These are phyloP conservation scores for Agaricus subrufescens DNA, from an alignment of 768 basidiomycete genomes.

Conservation along the genomic window DNA sequence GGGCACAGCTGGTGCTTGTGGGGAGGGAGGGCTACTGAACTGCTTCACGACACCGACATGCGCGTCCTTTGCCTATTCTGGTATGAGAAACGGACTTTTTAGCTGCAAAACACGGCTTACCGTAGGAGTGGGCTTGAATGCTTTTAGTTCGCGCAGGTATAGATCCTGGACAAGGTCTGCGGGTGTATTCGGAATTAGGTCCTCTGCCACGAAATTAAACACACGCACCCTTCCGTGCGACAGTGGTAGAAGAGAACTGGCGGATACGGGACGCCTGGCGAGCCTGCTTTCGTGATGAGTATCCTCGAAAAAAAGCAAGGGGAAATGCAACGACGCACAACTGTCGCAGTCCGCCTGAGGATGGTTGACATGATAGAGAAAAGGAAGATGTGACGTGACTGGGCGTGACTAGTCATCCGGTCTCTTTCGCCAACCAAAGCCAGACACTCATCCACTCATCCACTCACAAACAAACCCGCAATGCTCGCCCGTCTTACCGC, in stretches of 20 bases:
- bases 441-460: conserved; percentile 11
- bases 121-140: conserved; percentile 72
- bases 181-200: conserved; percentile 35
- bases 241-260: conserved; percentile 55
- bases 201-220: conserved; percentile 16
- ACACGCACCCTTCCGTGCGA: conserved; percentile 59
- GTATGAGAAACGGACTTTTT: neutral
- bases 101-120: conserved; percentile 43
- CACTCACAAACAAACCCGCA: conserved; percentile 11
- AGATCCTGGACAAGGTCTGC: conserved; percentile 91
- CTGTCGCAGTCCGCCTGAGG: conserved; percentile 53
- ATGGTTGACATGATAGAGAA: conserved; percentile 62
- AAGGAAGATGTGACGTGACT: conserved; percentile 37
- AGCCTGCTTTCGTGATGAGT: conserved; percentile 30
- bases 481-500: conserved; percentile 39
- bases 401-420: conserved; percentile 19
- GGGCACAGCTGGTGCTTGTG: conserved; percentile 73
- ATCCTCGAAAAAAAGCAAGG: neutral
- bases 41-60: conserved; percentile 84
- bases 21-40: conserved; percentile 70
- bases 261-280: conserved; percentile 48
- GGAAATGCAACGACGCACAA: conserved; percentile 30
- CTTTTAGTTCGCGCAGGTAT: conserved; percentile 85
- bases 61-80: conserved; percentile 76
- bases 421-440: neutral